phyloP scores from a whole-genome alignment of 495 filamentous ascomycete species.

The Hyaloscypha variabilis region DNA sequence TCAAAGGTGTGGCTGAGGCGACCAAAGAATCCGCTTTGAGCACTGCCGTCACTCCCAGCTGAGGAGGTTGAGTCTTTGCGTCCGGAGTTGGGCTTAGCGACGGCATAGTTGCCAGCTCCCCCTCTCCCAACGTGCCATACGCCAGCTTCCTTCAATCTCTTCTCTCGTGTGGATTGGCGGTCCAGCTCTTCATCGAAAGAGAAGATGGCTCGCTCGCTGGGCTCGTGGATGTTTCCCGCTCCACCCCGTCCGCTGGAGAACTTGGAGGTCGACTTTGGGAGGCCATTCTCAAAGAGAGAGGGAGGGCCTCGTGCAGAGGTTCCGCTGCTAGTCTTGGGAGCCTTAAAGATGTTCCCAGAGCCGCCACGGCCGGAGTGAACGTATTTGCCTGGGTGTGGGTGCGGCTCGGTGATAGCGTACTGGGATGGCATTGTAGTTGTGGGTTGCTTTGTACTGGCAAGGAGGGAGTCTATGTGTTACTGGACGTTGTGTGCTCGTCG shows the following conservation, averaged over 20 bases:
- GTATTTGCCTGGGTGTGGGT: slow-evolving; percentile 70
- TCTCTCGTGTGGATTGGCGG: slow-evolving; percentile 60
- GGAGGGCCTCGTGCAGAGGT: slow-evolving; percentile 56
- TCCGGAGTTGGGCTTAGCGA: not conserved
- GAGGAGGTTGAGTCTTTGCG: slow-evolving; percentile 26
- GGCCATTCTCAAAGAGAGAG: slow-evolving; percentile 42
- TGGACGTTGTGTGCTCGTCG: not conserved
- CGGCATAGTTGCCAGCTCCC: slow-evolving; percentile 74
- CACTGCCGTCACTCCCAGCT: slow-evolving; percentile 2
- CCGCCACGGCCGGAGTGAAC: slow-evolving; percentile 85
- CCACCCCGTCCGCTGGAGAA: slow-evolving; percentile 87
- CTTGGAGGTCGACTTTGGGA: slow-evolving; percentile 46
- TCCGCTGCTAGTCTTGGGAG: slow-evolving; percentile 55
- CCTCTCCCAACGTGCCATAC: slow-evolving; percentile 87
- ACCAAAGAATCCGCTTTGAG: slow-evolving; percentile 26
- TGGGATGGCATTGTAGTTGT: slow-evolving; percentile 30
- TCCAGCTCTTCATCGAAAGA: slow-evolving; percentile 92
- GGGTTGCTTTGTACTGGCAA: slow-evolving; percentile 1
- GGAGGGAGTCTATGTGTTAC: not conserved
- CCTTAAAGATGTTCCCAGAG: slow-evolving; percentile 82
- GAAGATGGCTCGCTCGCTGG: slow-evolving; percentile 69
- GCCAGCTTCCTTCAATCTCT: slow-evolving; percentile 58
- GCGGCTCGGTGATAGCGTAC: slow-evolving; percentile 78
- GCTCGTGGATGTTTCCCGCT: slow-evolving; percentile 80
- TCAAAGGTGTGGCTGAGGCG: slow-evolving; percentile 26